phyloP scores from a whole-genome alignment of 306 rosid genomes.

The Amphicarpaea edgeworthii region DNA sequence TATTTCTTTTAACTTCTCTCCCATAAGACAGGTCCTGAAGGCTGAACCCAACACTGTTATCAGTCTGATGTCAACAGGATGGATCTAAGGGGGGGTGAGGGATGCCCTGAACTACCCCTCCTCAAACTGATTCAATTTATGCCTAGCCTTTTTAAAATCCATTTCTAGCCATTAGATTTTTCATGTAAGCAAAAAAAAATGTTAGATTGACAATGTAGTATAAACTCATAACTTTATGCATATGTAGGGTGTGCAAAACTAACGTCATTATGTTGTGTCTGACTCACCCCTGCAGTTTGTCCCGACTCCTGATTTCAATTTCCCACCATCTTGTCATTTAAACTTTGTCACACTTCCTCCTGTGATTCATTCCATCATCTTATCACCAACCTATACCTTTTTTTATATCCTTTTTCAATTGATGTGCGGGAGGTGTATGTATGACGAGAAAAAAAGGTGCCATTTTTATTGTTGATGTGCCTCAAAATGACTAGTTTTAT shows the following conservation, averaged over 20 bases:
- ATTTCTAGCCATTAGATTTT: neutral
- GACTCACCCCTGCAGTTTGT: neutral
- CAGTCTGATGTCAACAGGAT: too few species aligned
- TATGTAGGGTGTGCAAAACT: neutral
- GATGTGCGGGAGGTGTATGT: neutral
- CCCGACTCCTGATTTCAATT: neutral
- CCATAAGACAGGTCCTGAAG: neutral
- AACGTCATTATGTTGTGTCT: neutral
- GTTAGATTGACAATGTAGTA: neutral
- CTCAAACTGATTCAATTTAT: neutral
- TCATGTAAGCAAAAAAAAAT: neutral
- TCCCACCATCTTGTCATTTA: neutral
- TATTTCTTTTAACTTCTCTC: constrained; percentile 18
- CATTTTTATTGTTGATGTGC: neutral
- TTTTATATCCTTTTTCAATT: neutral
- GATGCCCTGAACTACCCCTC: neutral
- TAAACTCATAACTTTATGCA: neutral
- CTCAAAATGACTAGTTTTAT: neutral
- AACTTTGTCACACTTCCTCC: neutral
- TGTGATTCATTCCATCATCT: neutral
- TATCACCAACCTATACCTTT: neutral
- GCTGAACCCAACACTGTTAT: neutral
- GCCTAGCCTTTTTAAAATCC: neutral
- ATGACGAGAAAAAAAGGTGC: neutral
- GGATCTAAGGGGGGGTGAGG: too few species aligned